phyloP scores from a whole-genome alignment of 1,284 basidiomycete species.

The Coniferiporia sulphurascens region DNA sequence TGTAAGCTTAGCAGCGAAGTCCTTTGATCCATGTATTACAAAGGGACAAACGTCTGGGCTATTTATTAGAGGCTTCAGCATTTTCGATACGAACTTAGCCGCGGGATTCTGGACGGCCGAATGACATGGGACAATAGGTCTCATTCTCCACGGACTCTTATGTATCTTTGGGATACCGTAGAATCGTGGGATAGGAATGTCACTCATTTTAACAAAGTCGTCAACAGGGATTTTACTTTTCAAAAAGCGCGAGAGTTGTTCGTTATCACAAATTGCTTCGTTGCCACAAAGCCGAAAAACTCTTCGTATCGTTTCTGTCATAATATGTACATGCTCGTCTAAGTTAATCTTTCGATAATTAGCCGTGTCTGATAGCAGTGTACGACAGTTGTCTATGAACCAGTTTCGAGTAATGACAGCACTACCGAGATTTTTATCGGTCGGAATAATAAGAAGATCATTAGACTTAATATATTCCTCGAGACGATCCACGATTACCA shows the following conservation, averaged over 20 bases:
- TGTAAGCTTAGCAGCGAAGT: slow-evolving; percentile 28
- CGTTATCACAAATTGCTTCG: background rate
- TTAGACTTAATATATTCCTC: background rate
- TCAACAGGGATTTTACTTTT: background rate
- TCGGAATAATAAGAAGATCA: slow-evolving; percentile 14
- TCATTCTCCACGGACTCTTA: slow-evolving; percentile 18
- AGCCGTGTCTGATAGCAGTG: slow-evolving; percentile 5
- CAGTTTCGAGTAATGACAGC: slow-evolving; percentile 12
- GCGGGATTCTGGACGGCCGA: slow-evolving; percentile 29
- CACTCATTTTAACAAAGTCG: background rate
- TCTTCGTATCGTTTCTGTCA: background rate
- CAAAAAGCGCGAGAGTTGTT: background rate
- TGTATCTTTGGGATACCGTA: slow-evolving; percentile 27
- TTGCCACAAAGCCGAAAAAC: background rate
- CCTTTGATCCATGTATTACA: slow-evolving; percentile 28
- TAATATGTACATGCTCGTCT: background rate
- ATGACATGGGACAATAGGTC: slow-evolving; percentile 34
- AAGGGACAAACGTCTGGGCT: slow-evolving; percentile 22
- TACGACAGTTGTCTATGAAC: slow-evolving; percentile 10
- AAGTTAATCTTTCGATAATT: background rate
- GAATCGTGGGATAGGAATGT: slow-evolving; percentile 26
- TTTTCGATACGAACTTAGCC: slow-evolving; percentile 29
- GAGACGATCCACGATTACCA: background rate
- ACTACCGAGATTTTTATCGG: slow-evolving; percentile 13
- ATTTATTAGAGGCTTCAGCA: slow-evolving; percentile 30